phyloP scores from a whole-genome alignment of 2,329 filamentous ascomycete genomes.

The Stagonosporopsis chrysanthemi region DNA sequence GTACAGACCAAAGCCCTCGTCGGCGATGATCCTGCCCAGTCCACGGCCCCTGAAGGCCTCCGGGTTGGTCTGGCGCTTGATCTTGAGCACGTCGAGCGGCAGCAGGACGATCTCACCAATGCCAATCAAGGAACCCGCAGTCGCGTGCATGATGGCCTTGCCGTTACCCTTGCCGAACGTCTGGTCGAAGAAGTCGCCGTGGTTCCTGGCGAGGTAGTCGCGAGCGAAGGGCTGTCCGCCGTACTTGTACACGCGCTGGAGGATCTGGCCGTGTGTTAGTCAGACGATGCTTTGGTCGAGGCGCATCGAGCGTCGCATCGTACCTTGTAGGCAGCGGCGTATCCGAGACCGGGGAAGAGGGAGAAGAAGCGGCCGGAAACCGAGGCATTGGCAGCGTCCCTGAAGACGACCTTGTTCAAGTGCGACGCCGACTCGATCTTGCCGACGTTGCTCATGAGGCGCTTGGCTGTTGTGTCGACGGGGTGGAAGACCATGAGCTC shows the following conservation, averaged over 20 bases:
- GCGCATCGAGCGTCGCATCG: conserved; percentile 26
- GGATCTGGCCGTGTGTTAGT: conserved; percentile 61
- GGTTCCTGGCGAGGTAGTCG: conserved; percentile 83
- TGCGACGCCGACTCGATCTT: conserved; percentile 68
- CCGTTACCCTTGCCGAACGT: conserved; percentile 96
- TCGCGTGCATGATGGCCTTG: conserved; percentile 98
- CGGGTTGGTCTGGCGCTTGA: conserved; percentile 99
- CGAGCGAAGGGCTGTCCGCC: conserved; percentile 94
- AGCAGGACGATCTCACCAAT: conserved; percentile 97
- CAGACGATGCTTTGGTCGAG: conserved; percentile 7
- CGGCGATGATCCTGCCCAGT: conserved; percentile 84
- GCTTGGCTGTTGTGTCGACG: conserved; percentile 97
- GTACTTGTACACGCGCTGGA: conserved; percentile 98
- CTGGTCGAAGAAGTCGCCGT: conserved; percentile 82
- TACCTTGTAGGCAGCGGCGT: conserved; percentile 96
- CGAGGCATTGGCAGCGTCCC: conserved; percentile 78
- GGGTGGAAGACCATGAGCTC: conserved; percentile 82
- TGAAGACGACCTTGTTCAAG: conserved; percentile 94
- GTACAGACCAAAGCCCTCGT: conserved; percentile 96
- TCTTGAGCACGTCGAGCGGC: conserved; percentile 96
- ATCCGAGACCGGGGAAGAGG: conserved; percentile 94
- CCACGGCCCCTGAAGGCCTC: conserved; percentile 96
- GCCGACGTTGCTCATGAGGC: conserved; percentile 97
- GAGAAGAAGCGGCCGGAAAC: conserved; percentile 84
- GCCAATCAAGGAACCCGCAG: conserved; percentile 91